These are phyloP conservation scores for Rhizopogon rudus DNA, from an alignment of 768 basidiomycete genomes.

Conservation along the genomic window DNA sequence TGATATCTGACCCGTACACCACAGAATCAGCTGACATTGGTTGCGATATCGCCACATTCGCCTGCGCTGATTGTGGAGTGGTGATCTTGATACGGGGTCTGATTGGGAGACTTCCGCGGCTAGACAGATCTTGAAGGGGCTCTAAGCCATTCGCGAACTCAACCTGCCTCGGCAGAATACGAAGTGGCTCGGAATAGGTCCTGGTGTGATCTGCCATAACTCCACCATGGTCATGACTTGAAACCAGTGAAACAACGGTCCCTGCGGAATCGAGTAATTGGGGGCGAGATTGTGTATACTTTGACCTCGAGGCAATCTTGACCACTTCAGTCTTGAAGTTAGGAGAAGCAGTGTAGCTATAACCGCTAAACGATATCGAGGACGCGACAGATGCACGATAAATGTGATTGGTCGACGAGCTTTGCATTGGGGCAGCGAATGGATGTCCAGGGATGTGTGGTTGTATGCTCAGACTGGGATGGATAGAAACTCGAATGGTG, in stretches of 20 bases:
- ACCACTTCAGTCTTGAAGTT: constrained; percentile 1
- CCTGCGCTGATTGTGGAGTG: constrained; percentile 4
- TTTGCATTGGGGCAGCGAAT: not conserved
- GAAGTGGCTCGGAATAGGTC: not conserved
- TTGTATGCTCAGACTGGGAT: not conserved
- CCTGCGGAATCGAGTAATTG: not conserved
- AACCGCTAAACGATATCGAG: not conserved
- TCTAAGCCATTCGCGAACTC: constrained; percentile 15
- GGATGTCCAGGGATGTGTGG: not conserved
- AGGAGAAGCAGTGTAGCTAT: not conserved
- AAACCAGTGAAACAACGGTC: not conserved
- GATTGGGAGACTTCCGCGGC: not conserved
- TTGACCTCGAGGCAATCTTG: not conserved
- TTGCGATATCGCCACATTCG: not conserved
- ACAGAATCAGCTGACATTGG: constrained; percentile 5
- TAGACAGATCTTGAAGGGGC: constrained; percentile 3
- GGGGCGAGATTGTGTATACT: not conserved
- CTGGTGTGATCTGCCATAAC: not conserved
- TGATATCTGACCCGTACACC: constrained; percentile 26
- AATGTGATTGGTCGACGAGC: not conserved
- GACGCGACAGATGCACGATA: not conserved
- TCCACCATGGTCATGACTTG: not conserved
- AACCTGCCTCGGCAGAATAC: constrained; percentile 19
- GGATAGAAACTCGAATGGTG: not conserved
- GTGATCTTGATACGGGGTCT: constrained; percentile 5